These are phyloP conservation scores for Lithohypha guttulata DNA, from an alignment of 2,329 filamentous ascomycete genomes.

Conservation along the genomic window DNA sequence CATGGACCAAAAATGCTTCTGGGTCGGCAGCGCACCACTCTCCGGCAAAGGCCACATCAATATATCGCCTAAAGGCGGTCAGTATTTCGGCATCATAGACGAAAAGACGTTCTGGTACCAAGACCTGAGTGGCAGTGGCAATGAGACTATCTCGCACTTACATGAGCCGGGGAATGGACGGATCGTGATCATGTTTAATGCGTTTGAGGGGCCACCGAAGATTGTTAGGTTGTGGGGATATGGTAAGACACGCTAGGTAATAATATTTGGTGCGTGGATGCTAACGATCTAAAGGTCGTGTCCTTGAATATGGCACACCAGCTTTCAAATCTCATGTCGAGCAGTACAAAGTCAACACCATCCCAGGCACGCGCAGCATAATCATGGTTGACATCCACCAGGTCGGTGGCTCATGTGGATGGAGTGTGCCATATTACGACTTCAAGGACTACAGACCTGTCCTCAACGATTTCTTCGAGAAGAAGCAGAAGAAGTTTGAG, in stretches of 20 bases:
- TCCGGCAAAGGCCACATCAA: constrained; percentile 58
- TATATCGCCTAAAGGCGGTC: constrained; percentile 62
- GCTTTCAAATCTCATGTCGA: constrained; percentile 36
- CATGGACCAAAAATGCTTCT: constrained; percentile 60
- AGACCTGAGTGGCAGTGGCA: constrained; percentile 54
- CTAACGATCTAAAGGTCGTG: constrained; percentile 35
- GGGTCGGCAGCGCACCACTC: constrained; percentile 60
- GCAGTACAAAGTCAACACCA: constrained; percentile 35
- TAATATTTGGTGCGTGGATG: neutral
- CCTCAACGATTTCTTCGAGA: constrained; percentile 20
- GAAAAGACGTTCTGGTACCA: constrained; percentile 21
- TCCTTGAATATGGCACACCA: constrained; percentile 50
- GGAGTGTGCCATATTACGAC: constrained; percentile 37
- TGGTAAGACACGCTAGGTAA: constrained; percentile 10
- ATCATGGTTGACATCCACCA: constrained; percentile 53
- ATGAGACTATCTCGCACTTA: constrained; percentile 64
- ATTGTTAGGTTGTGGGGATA: constrained; percentile 42
- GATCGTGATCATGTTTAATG: constrained; percentile 64
- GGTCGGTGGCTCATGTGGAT: constrained; percentile 58
- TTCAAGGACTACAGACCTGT: constrained; percentile 18
- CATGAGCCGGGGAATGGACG: constrained; percentile 59
- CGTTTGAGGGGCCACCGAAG: constrained; percentile 48
- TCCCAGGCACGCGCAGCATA: constrained; percentile 46
- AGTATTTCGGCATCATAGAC: constrained; percentile 26
- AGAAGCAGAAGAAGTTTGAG: constrained; percentile 13